Evolutionary conservation across 768 basidiomycete genomes (phyloP).

Genomic region (Megacollybia marginata): DNA sequence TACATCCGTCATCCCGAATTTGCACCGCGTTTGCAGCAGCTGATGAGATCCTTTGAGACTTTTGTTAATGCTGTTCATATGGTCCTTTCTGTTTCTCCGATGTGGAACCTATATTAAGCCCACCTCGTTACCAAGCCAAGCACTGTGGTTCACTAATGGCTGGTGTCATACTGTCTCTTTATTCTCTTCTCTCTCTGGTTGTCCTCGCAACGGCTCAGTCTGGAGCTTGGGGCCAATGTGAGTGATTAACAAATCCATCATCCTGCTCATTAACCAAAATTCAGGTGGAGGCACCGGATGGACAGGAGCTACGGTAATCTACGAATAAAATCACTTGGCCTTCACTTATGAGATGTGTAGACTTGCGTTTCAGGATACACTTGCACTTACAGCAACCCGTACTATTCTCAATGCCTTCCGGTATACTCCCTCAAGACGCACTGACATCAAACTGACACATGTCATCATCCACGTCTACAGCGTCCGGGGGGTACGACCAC

Average conservation of each 20-base stretch:
- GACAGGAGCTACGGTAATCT: conserved; percentile 9
- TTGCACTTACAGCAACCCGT: conserved; percentile 9
- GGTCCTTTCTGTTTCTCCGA: too few species aligned
- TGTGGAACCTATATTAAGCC: too few species aligned
- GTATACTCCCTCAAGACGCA: not conserved
- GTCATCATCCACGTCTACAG: conserved; percentile 6
- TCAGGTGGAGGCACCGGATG: conserved; percentile 11
- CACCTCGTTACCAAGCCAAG: too few species aligned
- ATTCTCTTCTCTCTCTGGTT: not conserved
- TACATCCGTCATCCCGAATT: too few species aligned
- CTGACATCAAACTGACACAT: conserved; percentile 18
- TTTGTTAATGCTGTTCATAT: too few species aligned
- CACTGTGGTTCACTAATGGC: too few species aligned
- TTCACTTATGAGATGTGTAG: not conserved
- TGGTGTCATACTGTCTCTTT: not conserved
- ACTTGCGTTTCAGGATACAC: conserved; percentile 11
- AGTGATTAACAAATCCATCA: not conserved
- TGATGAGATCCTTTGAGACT: too few species aligned
- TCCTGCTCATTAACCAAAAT: not conserved
- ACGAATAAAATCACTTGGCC: not conserved
- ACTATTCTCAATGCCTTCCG: conserved; percentile 7
- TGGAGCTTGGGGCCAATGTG: conserved; percentile 6
- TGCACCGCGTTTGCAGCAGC: too few species aligned
- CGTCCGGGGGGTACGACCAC: conserved; percentile 5
- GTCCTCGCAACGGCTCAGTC: conserved; percentile 3